Percentiles rank a stretch among this genome's conserved stretches.
phyloP scores from a whole-genome alignment of 75 land plant genomes.

The Pinus albicaulis region DNA sequence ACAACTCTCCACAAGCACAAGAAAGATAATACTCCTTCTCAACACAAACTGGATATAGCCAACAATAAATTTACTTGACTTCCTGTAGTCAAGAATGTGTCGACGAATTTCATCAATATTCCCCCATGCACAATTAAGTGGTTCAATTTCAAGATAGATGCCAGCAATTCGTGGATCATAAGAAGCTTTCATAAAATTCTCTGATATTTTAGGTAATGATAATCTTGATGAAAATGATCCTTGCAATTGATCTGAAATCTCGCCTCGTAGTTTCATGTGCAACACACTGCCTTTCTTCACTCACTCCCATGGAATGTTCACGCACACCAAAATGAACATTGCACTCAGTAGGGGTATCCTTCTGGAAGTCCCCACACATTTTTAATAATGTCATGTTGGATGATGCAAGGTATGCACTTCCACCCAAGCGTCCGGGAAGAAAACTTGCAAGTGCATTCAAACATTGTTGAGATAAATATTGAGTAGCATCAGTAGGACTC shows the following conservation, averaged over 20 bases:
- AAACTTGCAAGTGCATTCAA: conserved; percentile 67
- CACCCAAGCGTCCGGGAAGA: conserved; percentile 90
- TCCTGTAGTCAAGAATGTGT: no score
- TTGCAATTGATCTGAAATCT: conserved; percentile 91
- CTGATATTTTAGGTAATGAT: conserved; percentile 89
- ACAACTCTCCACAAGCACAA: conserved; percentile 85
- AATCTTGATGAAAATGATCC: conserved; percentile 72
- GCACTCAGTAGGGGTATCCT: conserved; percentile 59
- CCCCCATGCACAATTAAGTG: conserved; percentile 91
- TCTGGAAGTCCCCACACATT: conserved; percentile 76
- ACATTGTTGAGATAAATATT: conserved; percentile 54
- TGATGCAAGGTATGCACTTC: conserved; percentile 83
- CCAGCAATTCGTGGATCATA: conserved; percentile 93
- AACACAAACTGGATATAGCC: conserved; percentile 73
- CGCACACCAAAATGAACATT: conserved; percentile 78
- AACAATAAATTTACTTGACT: conserved; percentile 88
- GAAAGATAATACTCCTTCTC: conserved; percentile 98
- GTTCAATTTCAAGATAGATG: conserved; percentile 77
- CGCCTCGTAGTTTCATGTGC: no score
- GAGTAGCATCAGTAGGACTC: conserved; percentile 3
- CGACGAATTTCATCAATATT: conserved; percentile 92
- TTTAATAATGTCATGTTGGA: conserved; percentile 87
- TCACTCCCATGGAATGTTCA: no score
- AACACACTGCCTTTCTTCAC: no score
- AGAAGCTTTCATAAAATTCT: conserved; percentile 87